Evolutionary conservation across 106 monocot species (phyloP), one percentile per base, ranked within the genome.

Genomic region (Platanthera guangdongensis): DNA sequence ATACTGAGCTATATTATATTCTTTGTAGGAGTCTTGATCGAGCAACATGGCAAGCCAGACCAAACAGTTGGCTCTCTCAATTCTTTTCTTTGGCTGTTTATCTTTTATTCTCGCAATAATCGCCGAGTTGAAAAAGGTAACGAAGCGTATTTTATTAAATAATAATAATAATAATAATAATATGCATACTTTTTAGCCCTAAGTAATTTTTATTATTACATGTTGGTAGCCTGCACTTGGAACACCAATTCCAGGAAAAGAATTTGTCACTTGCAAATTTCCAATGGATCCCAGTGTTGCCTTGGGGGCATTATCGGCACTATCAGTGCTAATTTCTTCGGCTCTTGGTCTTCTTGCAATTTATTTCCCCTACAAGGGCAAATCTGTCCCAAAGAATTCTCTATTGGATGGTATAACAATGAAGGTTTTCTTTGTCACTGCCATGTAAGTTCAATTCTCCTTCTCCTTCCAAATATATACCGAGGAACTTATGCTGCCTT

Each of bases 231-330:
- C 95, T 75, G 45, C 88, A 73, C 74, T 1, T 68, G 95, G 95
- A 80, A 90, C 78, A 48, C 78, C 84, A 52, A 83, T 95, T 46
- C 60, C 71, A 59, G 83, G 83, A 63, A 85, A 88, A 79, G 95
- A 76, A 67, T 85, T 88, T 16, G 77, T 88, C 47, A 87, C 87
- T 67, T 95, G 95, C 87, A 87, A 85, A 75, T 95, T 76, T 76
- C 95, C 95, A 28, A 84, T 28, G 45, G 95, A 95, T 76, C 86
- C 90, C 39, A 87, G 83, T 10, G 74, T 95, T 73, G 80, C 82
- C 50, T 52, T 92, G 50, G 95, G 95, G 54, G 71, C 51, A 54
- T 72, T 95, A 39, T 85, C 92, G 15, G 50, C 84, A 11, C 73
- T 88, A 1, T n/a, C 88, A 25, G 87, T 95, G 16, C 63, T 88